These are phyloP conservation scores for Ophiocordyceps camponoti-leonardi DNA, from an alignment of 2,329 filamentous ascomycete species.

Conservation along the genomic window DNA sequence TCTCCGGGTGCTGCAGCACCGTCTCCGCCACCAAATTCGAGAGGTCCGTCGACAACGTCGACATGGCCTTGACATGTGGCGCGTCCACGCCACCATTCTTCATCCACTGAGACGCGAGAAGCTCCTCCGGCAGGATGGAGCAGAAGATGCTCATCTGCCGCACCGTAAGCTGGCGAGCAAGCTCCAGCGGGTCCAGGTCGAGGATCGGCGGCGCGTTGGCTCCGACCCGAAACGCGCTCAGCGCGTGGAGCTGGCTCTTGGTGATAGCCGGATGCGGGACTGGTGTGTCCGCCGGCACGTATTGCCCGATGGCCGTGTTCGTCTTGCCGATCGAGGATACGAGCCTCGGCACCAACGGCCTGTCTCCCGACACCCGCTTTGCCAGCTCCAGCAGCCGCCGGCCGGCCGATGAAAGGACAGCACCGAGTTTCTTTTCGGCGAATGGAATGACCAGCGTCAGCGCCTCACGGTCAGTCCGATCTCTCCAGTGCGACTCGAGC, in stretches of 20 bases:
- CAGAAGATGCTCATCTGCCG: constrained; percentile 88
- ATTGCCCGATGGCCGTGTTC: constrained; percentile 55
- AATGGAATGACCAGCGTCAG: constrained; percentile 64
- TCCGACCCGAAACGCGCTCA: constrained; percentile 60
- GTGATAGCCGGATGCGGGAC: constrained; percentile 53
- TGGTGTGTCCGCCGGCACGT: constrained; percentile 53
- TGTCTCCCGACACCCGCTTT: constrained; percentile 58
- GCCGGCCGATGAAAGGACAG: constrained; percentile 57
- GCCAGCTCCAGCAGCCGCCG: constrained; percentile 66
- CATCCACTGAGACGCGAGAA: constrained; percentile 85
- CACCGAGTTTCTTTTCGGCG: constrained; percentile 52
- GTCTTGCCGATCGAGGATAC: constrained; percentile 81
- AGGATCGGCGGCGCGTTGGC: constrained; percentile 56
- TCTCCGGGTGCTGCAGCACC: constrained; percentile 73
- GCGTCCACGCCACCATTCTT: constrained; percentile 68
- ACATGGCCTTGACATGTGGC: constrained; percentile 88
- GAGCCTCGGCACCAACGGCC: constrained; percentile 63
- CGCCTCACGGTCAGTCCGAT: constrained; percentile 61
- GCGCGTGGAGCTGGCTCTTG: constrained; percentile 56
- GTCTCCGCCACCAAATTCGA: constrained; percentile 88
- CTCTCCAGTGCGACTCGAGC: constrained; percentile 90
- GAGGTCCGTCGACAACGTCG: constrained; percentile 76
- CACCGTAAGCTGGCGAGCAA: constrained; percentile 82
- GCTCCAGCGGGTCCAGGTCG: constrained; percentile 80
- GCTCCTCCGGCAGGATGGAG: constrained; percentile 78